Evolutionary conservation across 2,329 filamentous ascomycete species (phyloP).

Genomic region (Monilinia vaccinii-corymbosi): DNA sequence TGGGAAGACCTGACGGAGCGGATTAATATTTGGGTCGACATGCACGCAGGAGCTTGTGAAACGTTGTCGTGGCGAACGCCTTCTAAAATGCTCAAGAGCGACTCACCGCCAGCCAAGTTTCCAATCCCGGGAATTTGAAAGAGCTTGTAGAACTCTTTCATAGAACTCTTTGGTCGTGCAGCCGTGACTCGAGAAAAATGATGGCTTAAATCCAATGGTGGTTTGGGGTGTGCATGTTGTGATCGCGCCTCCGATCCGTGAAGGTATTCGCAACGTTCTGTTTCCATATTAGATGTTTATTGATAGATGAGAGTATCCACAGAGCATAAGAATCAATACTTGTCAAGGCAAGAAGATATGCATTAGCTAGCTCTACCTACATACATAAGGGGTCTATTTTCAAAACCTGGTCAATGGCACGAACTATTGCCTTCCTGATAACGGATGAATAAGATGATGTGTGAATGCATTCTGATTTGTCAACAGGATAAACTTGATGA

Average conservation of each 20-base stretch:
- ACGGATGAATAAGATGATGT: too few relatives aligned
- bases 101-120: constrained; percentile 53
- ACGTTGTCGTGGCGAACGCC: not conserved
- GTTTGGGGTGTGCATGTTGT: constrained; percentile 13
- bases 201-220: constrained; percentile 68
- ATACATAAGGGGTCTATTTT: not conserved
- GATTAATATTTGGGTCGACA: constrained; percentile 12
- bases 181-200: constrained; percentile 65
- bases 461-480: not conserved
- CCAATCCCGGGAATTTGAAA: constrained; percentile 56
- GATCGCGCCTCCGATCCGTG: constrained; percentile 7
- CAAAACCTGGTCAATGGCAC: not conserved
- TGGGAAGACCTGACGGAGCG: constrained; percentile 53
- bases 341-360: not conserved
- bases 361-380: not conserved
- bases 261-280: not conserved
- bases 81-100: not conserved
- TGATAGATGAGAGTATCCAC: not conserved
- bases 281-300: not conserved
- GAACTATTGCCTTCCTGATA: constrained; percentile 3
- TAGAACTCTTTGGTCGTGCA: constrained; percentile 51
- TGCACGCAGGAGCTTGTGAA: not conserved
- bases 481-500: not conserved
- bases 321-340: not conserved
- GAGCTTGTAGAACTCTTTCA: constrained; percentile 84